Base-by-base conservation (phyloP, 2,329 filamentous ascomycete species). In the Aspergillus proliferans region DNA sequence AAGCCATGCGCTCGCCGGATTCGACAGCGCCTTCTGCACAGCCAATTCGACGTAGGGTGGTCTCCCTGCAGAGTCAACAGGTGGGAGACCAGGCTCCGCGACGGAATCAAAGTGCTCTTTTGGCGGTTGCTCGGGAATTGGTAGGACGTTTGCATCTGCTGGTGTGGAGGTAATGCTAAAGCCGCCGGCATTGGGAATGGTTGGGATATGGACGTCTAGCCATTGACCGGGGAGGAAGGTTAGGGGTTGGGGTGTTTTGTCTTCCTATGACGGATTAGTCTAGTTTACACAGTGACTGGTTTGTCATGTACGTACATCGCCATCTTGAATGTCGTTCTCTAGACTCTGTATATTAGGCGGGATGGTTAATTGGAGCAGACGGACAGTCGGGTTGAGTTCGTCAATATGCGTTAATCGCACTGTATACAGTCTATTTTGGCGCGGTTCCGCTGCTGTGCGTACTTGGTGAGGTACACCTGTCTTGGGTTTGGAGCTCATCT, bases 81-180 rank as follows among this genome's bases (percentile, higher is more conserved):
- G 52, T 8, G 60, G 54, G 2, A 53, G 33, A n/a, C 49, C 53
- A 3, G 54, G 47, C 18, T 58, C 54, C 14, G 64, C 61, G 8
- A 47, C 51, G 7, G 55, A 42, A 15, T 50, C 45, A 15, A 58
- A 42, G 3, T 15, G 10, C 18, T 58, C 53, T 34, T 50, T 38
- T 1, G 57, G 45, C 43, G 52, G 44, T 14, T 40, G 38, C 22
- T 59, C 58, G 7, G 60, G 56, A 18, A 56, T 56, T 9, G 62
- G 61, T n/a, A 66, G 58, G 9, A 57, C 43, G 64, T 67, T 52
- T 3, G 81, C 77, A 47, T 76, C 71, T 39, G 76, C 78, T 0
- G 88, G 88, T 0, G 85, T 73, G 1, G 87, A 93, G 6, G 88
- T 92, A 55, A 95, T 86, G 39, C 89, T 95, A 74, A 95, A 95